A percentile compares a stretch with the other conserved stretches of the same genome.
phyloP scores from a whole-genome alignment of 129 eudicot genomes.

The Logfia minima region DNA sequence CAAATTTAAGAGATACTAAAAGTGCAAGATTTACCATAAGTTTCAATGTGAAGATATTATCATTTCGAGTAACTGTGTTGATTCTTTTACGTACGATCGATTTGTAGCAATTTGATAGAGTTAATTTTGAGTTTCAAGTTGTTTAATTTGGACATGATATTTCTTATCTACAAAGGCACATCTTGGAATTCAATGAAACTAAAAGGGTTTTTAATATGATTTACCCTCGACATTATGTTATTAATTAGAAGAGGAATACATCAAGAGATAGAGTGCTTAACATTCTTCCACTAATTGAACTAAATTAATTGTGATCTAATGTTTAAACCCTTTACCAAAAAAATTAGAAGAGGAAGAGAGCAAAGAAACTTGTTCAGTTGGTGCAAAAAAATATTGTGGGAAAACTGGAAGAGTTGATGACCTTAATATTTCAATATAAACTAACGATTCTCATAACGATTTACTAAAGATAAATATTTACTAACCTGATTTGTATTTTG shows the following conservation, averaged over 20 bases:
- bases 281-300: too few species aligned
- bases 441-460: background rate
- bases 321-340: too few species aligned
- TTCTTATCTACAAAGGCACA: background rate
- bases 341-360: background rate
- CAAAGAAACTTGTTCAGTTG: background rate
- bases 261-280: too few species aligned
- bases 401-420: background rate
- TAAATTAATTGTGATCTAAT: too few species aligned
- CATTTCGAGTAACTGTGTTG: too few species aligned
- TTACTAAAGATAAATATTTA: background rate
- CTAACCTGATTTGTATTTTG: conserved; percentile 9
- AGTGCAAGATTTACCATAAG: too few species aligned
- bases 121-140: background rate
- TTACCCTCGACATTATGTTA: background rate
- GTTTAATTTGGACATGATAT: background rate
- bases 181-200: background rate
- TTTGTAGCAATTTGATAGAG: too few species aligned
- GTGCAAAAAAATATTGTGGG: background rate
- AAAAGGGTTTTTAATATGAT: background rate
- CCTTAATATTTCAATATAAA: background rate
- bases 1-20: background rate
- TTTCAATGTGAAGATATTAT: too few species aligned
- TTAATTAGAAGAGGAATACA: background rate
- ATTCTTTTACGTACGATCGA: too few species aligned